Evolutionary conservation across 768 basidiomycete genomes (phyloP).

Genomic region (Lepiota brunneoincarnata): DNA sequence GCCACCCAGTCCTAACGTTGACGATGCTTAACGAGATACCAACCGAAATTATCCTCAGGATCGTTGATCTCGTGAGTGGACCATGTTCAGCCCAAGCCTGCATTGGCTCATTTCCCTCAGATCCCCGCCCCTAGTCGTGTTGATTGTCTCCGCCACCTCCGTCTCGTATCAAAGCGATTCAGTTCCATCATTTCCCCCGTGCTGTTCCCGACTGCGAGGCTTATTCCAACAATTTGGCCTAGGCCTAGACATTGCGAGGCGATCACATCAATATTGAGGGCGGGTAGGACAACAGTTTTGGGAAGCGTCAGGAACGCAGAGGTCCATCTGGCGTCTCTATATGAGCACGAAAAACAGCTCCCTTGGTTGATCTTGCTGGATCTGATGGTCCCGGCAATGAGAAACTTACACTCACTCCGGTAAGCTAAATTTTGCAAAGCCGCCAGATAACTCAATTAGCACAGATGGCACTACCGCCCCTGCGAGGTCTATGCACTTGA

Average conservation of each 20-base stretch:
- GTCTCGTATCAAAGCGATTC: not conserved
- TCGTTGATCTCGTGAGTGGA: no score
- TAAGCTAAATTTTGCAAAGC: not conserved
- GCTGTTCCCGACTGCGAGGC: not conserved
- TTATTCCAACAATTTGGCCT: not conserved
- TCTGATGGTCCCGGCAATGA: not conserved
- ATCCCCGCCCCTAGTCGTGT: no score
- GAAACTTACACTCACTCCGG: not conserved
- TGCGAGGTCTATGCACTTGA: not conserved
- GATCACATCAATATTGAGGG: not conserved
- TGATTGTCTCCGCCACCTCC: not conserved
- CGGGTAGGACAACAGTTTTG: not conserved
- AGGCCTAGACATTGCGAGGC: not conserved
- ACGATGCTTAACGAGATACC: no score
- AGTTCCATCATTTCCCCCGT: not conserved
- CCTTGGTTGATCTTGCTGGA: not conserved
- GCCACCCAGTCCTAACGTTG: no score
- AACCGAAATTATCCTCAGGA: no score
- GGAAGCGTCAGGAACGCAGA: not conserved
- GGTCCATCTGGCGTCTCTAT: not conserved
- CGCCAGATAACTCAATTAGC: no score
- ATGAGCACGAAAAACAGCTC: not conserved
- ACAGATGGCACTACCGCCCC: not conserved
- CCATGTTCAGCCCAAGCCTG: no score
- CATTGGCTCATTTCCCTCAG: no score